Conservation (phyloP, 2,329 filamentous ascomycete species). For the Colletotrichum sp. region DNA sequence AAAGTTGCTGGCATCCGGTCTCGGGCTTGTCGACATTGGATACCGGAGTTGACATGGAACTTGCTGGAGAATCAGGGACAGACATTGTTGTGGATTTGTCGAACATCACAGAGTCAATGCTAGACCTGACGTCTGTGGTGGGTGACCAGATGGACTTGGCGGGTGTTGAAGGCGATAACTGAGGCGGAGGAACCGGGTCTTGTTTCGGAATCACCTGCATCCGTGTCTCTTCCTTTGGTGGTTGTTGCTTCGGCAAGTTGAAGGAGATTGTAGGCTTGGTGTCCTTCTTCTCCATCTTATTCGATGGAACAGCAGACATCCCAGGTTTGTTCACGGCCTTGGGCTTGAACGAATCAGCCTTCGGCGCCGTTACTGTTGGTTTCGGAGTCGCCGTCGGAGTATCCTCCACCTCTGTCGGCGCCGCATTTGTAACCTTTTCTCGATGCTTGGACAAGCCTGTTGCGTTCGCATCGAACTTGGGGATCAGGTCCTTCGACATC, state of each 20-base stretch:
- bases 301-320: neutral
- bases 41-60: neutral
- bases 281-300: neutral
- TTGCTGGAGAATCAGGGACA: neutral
- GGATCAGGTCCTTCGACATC: neutral
- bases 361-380: rapidly evolving
- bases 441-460: neutral
- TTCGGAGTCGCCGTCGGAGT: rapidly evolving
- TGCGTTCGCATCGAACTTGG: neutral
- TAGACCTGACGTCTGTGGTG: neutral
- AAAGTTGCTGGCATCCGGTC: neutral
- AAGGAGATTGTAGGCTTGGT: neutral
- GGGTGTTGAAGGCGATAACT: neutral
- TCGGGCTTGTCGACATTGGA: neutral
- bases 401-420: rapidly evolving
- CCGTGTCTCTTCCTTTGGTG: rapidly evolving
- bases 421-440: rapidly evolving
- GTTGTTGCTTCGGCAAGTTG: neutral
- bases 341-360: neutral
- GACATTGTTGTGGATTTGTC: neutral
- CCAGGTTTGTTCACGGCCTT: rapidly evolving
- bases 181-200: neutral
- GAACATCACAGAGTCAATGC: neutral
- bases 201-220: neutral
- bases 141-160: neutral